phyloP scores from a whole-genome alignment of 768 basidiomycete species.

The Pulveroboletus frians region DNA sequence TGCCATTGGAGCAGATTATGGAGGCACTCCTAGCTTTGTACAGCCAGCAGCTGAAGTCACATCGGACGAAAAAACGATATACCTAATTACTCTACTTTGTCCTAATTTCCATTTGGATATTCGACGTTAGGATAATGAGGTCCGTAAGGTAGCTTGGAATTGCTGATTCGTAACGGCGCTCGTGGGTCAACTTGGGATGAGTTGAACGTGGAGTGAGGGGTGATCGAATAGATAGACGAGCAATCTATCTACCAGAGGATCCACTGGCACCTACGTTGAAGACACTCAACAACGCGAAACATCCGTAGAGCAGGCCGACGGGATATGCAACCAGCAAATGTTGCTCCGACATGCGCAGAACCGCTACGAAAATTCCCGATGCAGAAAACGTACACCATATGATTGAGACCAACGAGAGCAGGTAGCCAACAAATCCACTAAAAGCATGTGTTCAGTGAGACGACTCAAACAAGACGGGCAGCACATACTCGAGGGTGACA shows the following conservation, averaged over 20 bases:
- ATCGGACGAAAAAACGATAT: conserved; percentile 12
- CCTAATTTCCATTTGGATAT: neutral
- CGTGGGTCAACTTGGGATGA: neutral
- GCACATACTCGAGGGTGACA: conserved; percentile 78
- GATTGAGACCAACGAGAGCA: conserved; percentile 77
- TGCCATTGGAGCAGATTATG: conserved; percentile 80
- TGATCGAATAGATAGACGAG: conserved; percentile 9
- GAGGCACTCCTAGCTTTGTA: conserved; percentile 72
- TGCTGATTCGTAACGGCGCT: neutral
- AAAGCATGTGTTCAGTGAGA: conserved; percentile 2
- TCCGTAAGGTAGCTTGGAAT: neutral
- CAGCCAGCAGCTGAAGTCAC: conserved; percentile 58
- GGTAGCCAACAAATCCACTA: conserved; percentile 81
- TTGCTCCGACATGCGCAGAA: conserved; percentile 93
- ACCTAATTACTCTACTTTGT: neutral
- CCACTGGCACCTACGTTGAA: conserved; percentile 56
- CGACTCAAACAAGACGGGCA: neutral
- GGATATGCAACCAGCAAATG: conserved; percentile 95
- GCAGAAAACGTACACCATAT: conserved; percentile 97
- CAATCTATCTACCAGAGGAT: conserved; percentile 28
- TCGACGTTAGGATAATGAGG: neutral
- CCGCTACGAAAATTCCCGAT: conserved; percentile 91
- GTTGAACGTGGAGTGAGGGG: neutral
- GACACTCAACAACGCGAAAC: conserved; percentile 88
- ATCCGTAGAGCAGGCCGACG: conserved; percentile 88